These are phyloP conservation scores for Exophiala sideris DNA, from an alignment of 2,329 filamentous ascomycete species.

Conservation along the genomic window DNA sequence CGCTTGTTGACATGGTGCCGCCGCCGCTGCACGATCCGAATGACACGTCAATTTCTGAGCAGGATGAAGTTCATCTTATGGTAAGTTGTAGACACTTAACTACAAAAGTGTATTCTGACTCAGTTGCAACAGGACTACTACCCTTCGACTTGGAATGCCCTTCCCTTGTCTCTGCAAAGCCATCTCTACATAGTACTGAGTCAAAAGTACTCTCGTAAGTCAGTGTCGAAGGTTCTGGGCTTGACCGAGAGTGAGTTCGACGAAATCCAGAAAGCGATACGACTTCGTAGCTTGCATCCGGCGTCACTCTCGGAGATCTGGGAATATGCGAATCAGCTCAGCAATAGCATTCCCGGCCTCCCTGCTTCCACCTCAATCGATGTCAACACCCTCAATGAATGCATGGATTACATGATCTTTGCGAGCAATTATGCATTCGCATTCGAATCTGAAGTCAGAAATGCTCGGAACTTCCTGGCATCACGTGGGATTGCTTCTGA, in stretches of 20 bases:
- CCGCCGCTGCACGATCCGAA: too few relatives aligned
- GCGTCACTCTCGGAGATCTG: conserved; percentile 11
- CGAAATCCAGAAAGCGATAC: conserved; percentile 6
- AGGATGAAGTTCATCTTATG: neutral
- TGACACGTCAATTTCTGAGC: too few relatives aligned
- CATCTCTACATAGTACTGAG: conserved; percentile 14
- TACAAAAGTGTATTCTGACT: neutral
- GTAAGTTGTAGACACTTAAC: neutral
- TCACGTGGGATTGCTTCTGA: conserved; percentile 1
- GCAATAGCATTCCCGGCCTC: conserved; percentile 1
- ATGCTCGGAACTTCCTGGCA: conserved; percentile 8
- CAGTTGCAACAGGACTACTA: neutral
- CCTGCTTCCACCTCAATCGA: conserved; percentile 7
- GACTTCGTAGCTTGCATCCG: conserved; percentile 2
- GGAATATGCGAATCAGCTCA: conserved; percentile 1
- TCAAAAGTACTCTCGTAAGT: neutral
- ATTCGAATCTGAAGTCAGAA: conserved; percentile 7
- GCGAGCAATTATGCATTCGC: conserved; percentile 18
- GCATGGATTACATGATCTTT: conserved; percentile 17
- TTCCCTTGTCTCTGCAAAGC: conserved; percentile 17
- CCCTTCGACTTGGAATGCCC: conserved; percentile 8
- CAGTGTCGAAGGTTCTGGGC: neutral
- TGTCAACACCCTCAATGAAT: conserved; percentile 11
- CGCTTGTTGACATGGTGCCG: too few relatives aligned
- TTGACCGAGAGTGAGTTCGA: conserved; percentile 13